phyloP scores from a whole-genome alignment of 768 basidiomycete species.

The Boletellus ananiceps region DNA sequence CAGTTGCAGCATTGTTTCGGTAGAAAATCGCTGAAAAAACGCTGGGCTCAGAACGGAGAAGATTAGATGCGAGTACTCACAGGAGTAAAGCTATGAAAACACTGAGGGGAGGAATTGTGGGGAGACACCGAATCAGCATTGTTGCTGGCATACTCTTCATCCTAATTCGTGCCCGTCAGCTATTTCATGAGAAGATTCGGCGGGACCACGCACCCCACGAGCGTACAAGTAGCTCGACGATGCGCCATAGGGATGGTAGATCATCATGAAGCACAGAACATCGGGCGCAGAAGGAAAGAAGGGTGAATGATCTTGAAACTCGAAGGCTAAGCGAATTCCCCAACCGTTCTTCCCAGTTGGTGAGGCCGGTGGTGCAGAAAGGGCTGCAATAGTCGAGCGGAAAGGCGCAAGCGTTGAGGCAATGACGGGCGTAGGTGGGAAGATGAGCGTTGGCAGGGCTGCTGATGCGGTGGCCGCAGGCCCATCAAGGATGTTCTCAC shows the following conservation, averaged over 20 bases:
- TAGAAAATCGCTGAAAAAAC: conserved; percentile 23
- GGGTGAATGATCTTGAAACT: not conserved
- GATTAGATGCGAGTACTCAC: conserved; percentile 10
- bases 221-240: conserved; percentile 27
- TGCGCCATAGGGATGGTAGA: conserved; percentile 27
- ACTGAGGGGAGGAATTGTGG: conserved; percentile 12
- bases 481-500: too few relatives aligned
- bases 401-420: not conserved
- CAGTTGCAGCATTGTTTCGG: conserved; percentile 14
- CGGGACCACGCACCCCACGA: conserved; percentile 15
- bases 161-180: conserved; percentile 9
- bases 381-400: not conserved
- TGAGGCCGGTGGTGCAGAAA: not conserved
- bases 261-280: conserved; percentile 25
- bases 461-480: too few relatives aligned
- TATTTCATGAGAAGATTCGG: not conserved
- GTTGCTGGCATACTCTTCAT: not conserved
- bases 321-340: not conserved
- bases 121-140: not conserved
- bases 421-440: not conserved
- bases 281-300: conserved; percentile 9
- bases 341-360: not conserved
- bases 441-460: too few relatives aligned
- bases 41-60: not conserved
- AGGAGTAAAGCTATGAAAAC: conserved; percentile 25